These are phyloP conservation scores for Sclerotinia minor DNA, from an alignment of 2,329 filamentous ascomycete genomes.

Conservation along the genomic window DNA sequence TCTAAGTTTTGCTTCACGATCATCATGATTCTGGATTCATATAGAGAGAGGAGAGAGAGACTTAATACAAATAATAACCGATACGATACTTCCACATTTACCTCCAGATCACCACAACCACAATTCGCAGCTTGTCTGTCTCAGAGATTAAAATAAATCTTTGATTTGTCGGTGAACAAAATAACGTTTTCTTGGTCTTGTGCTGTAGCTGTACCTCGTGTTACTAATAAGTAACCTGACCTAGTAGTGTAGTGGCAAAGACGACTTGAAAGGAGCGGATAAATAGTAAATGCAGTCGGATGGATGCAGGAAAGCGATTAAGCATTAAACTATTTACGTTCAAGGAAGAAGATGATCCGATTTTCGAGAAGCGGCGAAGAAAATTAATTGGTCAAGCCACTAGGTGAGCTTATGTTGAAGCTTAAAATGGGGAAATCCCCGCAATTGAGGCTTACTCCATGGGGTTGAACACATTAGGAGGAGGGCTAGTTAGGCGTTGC, in stretches of 20 bases:
- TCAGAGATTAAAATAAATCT: neutral
- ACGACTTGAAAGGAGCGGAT: neutral
- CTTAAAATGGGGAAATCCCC: conserved; percentile 1
- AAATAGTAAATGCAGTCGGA: neutral
- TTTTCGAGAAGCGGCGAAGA: neutral
- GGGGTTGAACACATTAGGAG: neutral
- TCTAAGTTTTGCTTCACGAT: neutral
- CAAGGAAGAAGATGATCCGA: conserved; percentile 20
- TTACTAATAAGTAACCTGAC: neutral
- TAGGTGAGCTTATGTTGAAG: neutral
- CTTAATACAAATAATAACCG: neutral
- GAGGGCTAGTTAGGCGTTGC: neutral
- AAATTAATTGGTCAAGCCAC: conserved; percentile 4
- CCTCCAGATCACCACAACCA: neutral
- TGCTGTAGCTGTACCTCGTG: neutral
- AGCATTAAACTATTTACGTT: conserved; percentile 12
- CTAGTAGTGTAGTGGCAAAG: neutral
- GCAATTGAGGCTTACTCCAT: conserved; percentile 17
- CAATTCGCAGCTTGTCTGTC: neutral
- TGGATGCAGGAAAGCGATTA: neutral
- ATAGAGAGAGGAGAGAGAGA: neutral
- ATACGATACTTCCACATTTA: neutral
- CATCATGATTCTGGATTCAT: neutral
- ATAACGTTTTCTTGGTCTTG: neutral
- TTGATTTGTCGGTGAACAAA: neutral